Percentiles rank a stretch among this genome's conserved stretches.
Evolutionary conservation across 1,284 basidiomycete species (phyloP).

Genomic region (Trichosporon sp.): DNA sequence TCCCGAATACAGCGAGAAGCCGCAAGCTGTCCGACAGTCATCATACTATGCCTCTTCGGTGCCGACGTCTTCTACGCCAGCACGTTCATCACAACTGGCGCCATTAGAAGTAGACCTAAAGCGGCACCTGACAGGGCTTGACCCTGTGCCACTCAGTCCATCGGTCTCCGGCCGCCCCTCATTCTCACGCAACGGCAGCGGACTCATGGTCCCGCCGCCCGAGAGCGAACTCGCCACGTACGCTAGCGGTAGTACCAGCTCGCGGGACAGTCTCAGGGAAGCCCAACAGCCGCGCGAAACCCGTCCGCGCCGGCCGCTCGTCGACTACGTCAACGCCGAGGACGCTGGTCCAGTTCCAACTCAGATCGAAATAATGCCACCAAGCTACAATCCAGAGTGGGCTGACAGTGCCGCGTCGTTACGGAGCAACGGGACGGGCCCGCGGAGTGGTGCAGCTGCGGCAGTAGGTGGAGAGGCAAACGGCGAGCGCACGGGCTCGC

Average conservation of each 20-base stretch:
- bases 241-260: neutral
- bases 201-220: neutral
- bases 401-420: constrained; percentile 4
- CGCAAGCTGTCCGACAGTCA: no score
- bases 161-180: neutral
- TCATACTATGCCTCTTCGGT: no score
- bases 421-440: neutral
- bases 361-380: constrained; percentile 1
- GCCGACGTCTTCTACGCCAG: no score
- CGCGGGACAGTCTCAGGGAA: neutral
- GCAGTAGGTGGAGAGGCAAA: neutral
- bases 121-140: neutral
- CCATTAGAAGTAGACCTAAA: neutral
- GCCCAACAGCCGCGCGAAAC: neutral
- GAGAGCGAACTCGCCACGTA: neutral
- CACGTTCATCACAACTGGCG: neutral
- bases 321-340: neutral
- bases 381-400: constrained; percentile 7
- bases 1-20: neutral
- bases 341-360: neutral
- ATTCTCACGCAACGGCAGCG: neutral
- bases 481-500: neutral
- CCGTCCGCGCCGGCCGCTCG: neutral
- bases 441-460: no score
- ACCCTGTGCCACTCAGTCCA: neutral